Conservation (phyloP, 2,329 filamentous ascomycete genomes). For the Cladophialophora exuberans region DNA sequence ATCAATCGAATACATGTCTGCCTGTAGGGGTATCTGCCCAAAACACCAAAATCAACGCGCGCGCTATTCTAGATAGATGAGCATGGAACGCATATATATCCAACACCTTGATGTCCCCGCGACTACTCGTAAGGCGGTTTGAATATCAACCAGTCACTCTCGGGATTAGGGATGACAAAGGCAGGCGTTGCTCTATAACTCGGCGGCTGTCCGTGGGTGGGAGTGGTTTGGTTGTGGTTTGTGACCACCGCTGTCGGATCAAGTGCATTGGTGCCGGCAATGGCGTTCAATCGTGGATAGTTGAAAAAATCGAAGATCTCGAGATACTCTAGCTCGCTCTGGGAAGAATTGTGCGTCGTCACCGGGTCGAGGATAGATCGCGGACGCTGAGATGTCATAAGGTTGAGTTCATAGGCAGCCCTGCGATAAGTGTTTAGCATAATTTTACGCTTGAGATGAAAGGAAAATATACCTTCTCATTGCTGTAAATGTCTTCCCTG, state of each 20-base stretch:
- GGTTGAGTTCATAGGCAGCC: conserved; percentile 68
- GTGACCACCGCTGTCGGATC: conserved; percentile 14
- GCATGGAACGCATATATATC: neutral
- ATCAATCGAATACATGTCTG: no score
- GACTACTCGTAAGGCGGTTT: conserved; percentile 29
- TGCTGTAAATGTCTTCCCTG: conserved; percentile 78
- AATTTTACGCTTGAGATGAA: neutral
- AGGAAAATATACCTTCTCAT: conserved; percentile 82
- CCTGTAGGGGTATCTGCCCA: no score
- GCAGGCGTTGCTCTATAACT: conserved; percentile 38
- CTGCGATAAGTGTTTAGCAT: conserved; percentile 13
- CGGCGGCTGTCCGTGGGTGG: conserved; percentile 16
- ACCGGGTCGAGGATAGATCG: conserved; percentile 31
- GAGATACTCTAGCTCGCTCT: conserved; percentile 78
- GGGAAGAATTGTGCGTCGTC: conserved; percentile 27
- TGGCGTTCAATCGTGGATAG: conserved; percentile 66
- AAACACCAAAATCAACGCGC: no score
- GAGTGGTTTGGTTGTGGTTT: conserved; percentile 10
- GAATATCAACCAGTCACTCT: conserved; percentile 48
- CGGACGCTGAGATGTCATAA: conserved; percentile 82
- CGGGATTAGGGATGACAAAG: conserved; percentile 50
- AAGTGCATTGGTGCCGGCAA: conserved; percentile 14
- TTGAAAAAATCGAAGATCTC: conserved; percentile 97
- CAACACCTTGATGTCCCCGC: neutral
- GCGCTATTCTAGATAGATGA: no score